These are phyloP conservation scores for Hapsidospora chrysogenum DNA, from an alignment of 495 filamentous ascomycete species.

Conservation along the genomic window DNA sequence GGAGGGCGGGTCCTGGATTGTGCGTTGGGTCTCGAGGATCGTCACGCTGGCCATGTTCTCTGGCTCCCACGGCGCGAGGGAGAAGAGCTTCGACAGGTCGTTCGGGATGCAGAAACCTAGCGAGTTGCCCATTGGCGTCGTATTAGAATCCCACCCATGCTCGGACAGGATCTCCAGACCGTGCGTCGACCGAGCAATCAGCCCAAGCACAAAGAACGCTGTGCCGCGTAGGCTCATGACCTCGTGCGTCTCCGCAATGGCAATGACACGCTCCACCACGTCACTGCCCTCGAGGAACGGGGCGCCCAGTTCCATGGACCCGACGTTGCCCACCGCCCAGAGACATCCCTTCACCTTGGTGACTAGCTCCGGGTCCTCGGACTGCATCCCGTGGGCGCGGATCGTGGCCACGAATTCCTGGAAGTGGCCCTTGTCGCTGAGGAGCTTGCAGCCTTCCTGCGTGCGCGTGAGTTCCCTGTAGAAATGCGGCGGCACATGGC, in stretches of 20 bases:
- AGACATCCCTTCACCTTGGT: conserved; percentile 93
- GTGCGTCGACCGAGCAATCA: conserved; percentile 84
- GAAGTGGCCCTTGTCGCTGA: conserved; percentile 89
- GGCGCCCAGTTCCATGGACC: conserved; percentile 92
- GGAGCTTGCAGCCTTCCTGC: conserved; percentile 73
- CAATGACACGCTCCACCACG: conserved; percentile 67
- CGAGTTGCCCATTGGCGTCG: conserved; percentile 65
- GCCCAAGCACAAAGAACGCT: conserved; percentile 85
- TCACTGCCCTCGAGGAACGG: conserved; percentile 80
- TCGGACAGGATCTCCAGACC: conserved; percentile 78
- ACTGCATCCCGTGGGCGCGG: conserved; percentile 62
- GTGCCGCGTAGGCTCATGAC: conserved; percentile 88
- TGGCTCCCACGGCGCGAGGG: conserved; percentile 30
- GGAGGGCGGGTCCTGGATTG: conserved; percentile 17
- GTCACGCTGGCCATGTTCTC: conserved; percentile 22
- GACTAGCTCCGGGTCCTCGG: conserved; percentile 72
- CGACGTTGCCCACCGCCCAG: conserved; percentile 96
- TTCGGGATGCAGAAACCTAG: conserved; percentile 75
- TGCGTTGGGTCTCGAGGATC: conserved; percentile 24
- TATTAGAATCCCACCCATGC: conserved; percentile 81
- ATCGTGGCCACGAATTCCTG: conserved; percentile 82
- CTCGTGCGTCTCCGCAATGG: conserved; percentile 71
- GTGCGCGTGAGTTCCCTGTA: conserved; percentile 91
- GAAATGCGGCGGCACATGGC: conserved; percentile 80
- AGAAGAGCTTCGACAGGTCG: conserved; percentile 62